Evolutionary conservation across 441 rosid species (phyloP).

Genomic region (Eutrema salsugineum): DNA sequence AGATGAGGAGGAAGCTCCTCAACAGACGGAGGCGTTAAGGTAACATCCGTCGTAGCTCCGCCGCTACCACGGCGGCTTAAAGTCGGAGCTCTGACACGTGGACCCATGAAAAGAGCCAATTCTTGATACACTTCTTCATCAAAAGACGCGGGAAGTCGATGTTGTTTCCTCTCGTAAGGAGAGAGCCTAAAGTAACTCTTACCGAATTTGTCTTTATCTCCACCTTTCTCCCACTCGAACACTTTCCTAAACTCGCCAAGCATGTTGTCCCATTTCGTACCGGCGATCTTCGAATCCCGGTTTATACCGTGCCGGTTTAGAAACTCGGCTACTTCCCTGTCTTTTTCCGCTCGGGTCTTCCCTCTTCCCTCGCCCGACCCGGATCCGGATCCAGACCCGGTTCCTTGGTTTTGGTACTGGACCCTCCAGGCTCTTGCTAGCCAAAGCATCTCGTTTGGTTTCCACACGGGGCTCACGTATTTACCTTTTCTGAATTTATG

Average conservation of each 20-base stretch:
- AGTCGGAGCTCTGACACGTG: slow-evolving; percentile 61
- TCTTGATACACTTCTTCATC: slow-evolving; percentile 96
- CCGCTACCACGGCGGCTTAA: slow-evolving; percentile 31
- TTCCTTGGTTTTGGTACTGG: slow-evolving; percentile 53
- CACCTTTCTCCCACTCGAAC: slow-evolving; percentile 89
- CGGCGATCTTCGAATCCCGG: slow-evolving; percentile 93
- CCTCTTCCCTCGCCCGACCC: slow-evolving; percentile 45
- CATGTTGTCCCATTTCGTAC: slow-evolving; percentile 99
- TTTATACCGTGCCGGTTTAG: slow-evolving; percentile 74
- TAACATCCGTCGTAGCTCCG: slow-evolving; percentile 10
- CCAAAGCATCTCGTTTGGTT: slow-evolving; percentile 96
- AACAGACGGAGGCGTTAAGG: slow-evolving; percentile 9
- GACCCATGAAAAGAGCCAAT: slow-evolving; percentile 84
- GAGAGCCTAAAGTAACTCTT: slow-evolving; percentile 94
- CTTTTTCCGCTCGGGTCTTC: slow-evolving; percentile 96
- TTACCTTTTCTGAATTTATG: slow-evolving; percentile 85
- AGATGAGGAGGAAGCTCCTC: slow-evolving; percentile 34
- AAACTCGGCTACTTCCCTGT: slow-evolving; percentile 86
- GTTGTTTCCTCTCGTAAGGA: slow-evolving; percentile 80
- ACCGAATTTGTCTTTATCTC: slow-evolving; percentile 61
- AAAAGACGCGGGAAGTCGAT: slow-evolving; percentile 89
- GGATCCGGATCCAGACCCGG: slow-evolving; percentile 39
- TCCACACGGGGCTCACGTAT: slow-evolving; percentile 97
- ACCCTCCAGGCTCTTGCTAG: slow-evolving; percentile 90
- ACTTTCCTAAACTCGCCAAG: slow-evolving; percentile 95